Percentiles rank a stretch among this genome's conserved stretches.
These are phyloP conservation scores for Leishmania major DNA, from an alignment of 208 protist genomes.

Conservation along the genomic window DNA sequence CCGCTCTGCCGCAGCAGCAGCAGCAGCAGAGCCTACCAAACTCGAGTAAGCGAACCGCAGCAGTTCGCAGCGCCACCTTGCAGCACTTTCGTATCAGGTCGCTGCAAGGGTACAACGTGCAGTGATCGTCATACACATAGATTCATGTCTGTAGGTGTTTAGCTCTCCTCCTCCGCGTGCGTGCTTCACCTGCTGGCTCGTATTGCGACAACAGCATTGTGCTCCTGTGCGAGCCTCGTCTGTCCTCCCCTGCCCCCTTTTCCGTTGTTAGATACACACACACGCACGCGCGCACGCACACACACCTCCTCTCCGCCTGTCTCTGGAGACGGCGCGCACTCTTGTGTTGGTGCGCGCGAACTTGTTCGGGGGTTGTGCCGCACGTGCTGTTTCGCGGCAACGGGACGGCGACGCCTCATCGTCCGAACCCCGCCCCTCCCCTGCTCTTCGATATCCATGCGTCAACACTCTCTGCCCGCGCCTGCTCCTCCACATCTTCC, in stretches of 20 bases:
- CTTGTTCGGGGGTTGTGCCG: neutral
- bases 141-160: neutral
- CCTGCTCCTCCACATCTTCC: neutral
- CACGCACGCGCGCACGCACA: too few species aligned
- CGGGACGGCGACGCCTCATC: neutral
- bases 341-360: neutral
- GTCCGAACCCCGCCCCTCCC: neutral
- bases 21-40: constrained; percentile 1
- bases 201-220: neutral
- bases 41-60: neutral
- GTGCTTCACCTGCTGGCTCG: neutral
- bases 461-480: neutral
- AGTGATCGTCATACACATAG: neutral
- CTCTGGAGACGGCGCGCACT: neutral
- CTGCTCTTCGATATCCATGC: neutral
- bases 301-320: neutral
- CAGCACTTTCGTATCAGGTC: constrained; percentile 46
- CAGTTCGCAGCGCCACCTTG: constrained; percentile 24
- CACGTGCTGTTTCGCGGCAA: neutral
- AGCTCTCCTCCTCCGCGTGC: neutral
- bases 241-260: neutral
- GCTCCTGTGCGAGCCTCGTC: neutral
- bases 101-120: constrained; percentile 11
- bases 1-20: neutral
- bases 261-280: neutral